A percentile compares a stretch with the other conserved stretches of the same genome.
These are phyloP conservation scores for Fusarium clavum DNA, from an alignment of 2,329 filamentous ascomycete genomes.

Conservation along the genomic window DNA sequence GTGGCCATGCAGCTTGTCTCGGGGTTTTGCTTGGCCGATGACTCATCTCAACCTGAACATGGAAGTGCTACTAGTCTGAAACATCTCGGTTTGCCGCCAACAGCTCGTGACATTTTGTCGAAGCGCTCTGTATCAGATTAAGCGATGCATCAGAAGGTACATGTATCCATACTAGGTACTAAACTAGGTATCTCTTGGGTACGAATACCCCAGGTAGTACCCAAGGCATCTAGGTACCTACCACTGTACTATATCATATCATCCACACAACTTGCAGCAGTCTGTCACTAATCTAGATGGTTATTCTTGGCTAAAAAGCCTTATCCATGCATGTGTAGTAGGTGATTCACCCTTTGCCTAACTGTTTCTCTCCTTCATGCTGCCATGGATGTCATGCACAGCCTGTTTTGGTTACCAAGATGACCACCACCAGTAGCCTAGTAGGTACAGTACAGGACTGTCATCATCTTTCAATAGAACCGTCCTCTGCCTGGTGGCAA, in stretches of 20 bases:
- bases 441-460: not conserved
- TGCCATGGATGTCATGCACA: slow-evolving; percentile 5
- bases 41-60: slow-evolving; percentile 43
- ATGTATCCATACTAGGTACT: not conserved
- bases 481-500: not conserved
- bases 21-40: slow-evolving; percentile 35
- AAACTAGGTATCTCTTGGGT: too few relatives aligned
- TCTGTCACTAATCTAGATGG: slow-evolving; percentile 7
- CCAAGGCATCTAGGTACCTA: too few relatives aligned
- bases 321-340: not conserved
- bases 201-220: too few relatives aligned
- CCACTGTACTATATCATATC: not conserved
- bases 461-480: not conserved
- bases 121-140: slow-evolving; percentile 36
- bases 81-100: not conserved
- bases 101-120: slow-evolving; percentile 6
- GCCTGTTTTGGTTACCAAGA: slow-evolving; percentile 2
- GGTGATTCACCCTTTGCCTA: slow-evolving; percentile 1
- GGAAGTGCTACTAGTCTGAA: not conserved
- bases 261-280: not conserved
- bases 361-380: not conserved
- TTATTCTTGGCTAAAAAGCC: slow-evolving; percentile 7
- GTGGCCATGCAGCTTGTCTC: not conserved
- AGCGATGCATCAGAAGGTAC: slow-evolving; percentile 8
- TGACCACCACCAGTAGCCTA: slow-evolving; percentile 1